phyloP scores from a whole-genome alignment of 2,329 filamentous ascomycete genomes.

The Botrytis hyacinthi region DNA sequence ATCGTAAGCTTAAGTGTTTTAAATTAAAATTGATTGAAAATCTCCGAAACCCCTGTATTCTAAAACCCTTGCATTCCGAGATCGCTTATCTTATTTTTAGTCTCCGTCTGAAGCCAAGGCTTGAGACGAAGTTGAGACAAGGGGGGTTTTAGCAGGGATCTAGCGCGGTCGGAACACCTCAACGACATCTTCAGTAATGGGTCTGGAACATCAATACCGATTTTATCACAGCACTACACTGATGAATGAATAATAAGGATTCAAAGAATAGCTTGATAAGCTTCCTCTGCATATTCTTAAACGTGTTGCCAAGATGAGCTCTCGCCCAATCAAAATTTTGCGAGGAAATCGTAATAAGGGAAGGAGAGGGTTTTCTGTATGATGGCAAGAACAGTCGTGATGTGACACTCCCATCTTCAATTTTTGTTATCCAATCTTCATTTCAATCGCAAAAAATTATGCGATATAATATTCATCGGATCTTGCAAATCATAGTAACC shows the following conservation, averaged over 20 bases:
- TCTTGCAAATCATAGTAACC: background rate
- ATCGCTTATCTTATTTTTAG: slow-evolving; percentile 13
- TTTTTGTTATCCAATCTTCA: background rate
- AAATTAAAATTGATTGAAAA: background rate
- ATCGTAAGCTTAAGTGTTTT: slow-evolving; percentile 11
- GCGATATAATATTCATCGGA: background rate
- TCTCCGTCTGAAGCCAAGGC: background rate
- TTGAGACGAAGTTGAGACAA: slow-evolving; percentile 22
- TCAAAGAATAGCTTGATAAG: background rate
- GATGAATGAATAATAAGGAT: background rate
- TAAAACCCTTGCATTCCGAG: background rate
- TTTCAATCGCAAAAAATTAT: background rate
- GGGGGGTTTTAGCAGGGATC: slow-evolving; percentile 8
- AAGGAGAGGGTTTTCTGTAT: background rate
- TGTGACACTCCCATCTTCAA: background rate
- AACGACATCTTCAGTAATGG: background rate
- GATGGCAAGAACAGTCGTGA: too few relatives aligned
- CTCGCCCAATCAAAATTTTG: background rate
- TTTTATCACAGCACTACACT: background rate
- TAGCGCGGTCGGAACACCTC: background rate
- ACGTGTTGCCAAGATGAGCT: background rate
- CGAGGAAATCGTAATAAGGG: background rate
- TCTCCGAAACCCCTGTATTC: background rate
- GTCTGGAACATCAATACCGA: background rate
- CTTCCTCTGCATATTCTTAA: background rate